Percentiles rank a stretch among this genome's conserved stretches.
These are phyloP conservation scores for Ceratocystis harringtonii DNA, from an alignment of 2,329 filamentous ascomycete genomes.

Conservation along the genomic window DNA sequence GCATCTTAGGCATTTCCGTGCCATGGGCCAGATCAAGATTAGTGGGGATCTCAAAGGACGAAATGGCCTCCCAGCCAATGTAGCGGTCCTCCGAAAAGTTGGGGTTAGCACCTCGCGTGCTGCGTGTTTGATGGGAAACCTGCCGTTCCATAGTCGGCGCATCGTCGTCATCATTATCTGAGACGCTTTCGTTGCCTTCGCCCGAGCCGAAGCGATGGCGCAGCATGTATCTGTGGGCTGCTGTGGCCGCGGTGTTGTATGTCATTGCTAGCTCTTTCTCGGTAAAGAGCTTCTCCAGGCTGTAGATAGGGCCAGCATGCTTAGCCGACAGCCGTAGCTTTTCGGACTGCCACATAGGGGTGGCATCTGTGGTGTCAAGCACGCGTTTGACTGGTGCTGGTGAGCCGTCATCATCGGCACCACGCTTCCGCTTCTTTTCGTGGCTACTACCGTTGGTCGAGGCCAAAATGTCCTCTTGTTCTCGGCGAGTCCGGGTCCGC, in stretches of 20 bases:
- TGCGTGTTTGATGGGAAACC: conserved; percentile 48
- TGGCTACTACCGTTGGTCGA: conserved; percentile 26
- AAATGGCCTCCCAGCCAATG: conserved; percentile 44
- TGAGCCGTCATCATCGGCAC: conserved; percentile 46
- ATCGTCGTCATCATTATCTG: conserved; percentile 38
- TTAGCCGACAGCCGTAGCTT: conserved; percentile 38
- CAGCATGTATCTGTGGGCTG: conserved; percentile 46
- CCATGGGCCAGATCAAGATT: conserved; percentile 43
- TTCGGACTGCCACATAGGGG: conserved; percentile 48
- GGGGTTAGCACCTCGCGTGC: conserved; percentile 41
- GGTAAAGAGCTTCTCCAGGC: conserved; percentile 55
- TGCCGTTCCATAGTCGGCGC: conserved; percentile 48
- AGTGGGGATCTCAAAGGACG: conserved; percentile 42
- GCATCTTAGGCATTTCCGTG: conserved; percentile 42
- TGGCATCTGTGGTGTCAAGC: conserved; percentile 42
- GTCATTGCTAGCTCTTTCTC: conserved; percentile 54
- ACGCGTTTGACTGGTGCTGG: conserved; percentile 42
- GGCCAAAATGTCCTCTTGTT: conserved; percentile 41
- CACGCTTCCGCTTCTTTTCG: conserved; percentile 49
- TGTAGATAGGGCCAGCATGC: conserved; percentile 46
- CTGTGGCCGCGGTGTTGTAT: conserved; percentile 47
- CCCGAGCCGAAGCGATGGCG: conserved; percentile 32
- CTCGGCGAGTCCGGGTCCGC: conserved; percentile 46
- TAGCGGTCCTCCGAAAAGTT: conserved; percentile 44
- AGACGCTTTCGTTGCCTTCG: conserved; percentile 35